phyloP scores from a whole-genome alignment of 106 monocot species.

The Iris macrosiphon region DNA sequence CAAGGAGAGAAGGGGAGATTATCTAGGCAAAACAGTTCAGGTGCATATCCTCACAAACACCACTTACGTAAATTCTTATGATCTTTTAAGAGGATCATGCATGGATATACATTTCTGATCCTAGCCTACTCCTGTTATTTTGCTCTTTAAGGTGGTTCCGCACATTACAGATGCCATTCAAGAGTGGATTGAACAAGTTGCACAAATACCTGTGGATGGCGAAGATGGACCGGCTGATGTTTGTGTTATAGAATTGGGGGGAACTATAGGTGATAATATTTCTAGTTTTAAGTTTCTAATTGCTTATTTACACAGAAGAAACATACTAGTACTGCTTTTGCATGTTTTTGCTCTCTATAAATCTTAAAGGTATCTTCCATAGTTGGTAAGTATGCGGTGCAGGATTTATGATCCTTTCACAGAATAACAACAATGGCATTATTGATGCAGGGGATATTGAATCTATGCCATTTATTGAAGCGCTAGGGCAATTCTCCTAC shows the following conservation, averaged over 20 bases:
- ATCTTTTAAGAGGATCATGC: not conserved
- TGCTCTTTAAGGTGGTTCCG: conserved; percentile 57
- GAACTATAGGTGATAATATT: conserved; percentile 82
- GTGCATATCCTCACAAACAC: conserved; percentile 11
- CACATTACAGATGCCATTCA: conserved; percentile 90
- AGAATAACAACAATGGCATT: conserved; percentile 5
- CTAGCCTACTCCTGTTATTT: conserved; percentile 6
- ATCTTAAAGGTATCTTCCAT: not conserved
- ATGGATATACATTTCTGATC: not conserved
- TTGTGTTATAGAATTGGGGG: conserved; percentile 92
- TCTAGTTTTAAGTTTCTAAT: no score
- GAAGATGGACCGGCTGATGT: conserved; percentile 82
- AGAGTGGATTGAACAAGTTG: conserved; percentile 86
- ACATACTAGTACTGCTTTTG: not conserved
- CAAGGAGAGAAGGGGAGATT: conserved; percentile 72
- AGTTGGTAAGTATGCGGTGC: conserved; percentile 8
- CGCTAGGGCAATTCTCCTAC: conserved; percentile 25
- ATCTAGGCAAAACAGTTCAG: conserved; percentile 73
- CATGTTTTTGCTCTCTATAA: not conserved
- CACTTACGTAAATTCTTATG: not conserved
- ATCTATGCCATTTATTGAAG: conserved; percentile 34
- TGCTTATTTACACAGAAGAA: not conserved
- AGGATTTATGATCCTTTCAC: not conserved
- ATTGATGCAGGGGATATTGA: conserved; percentile 29
- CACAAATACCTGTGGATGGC: conserved; percentile 76